phyloP scores from a whole-genome alignment of 2,329 filamentous ascomycete genomes.

The Harringtonia aguacate region DNA sequence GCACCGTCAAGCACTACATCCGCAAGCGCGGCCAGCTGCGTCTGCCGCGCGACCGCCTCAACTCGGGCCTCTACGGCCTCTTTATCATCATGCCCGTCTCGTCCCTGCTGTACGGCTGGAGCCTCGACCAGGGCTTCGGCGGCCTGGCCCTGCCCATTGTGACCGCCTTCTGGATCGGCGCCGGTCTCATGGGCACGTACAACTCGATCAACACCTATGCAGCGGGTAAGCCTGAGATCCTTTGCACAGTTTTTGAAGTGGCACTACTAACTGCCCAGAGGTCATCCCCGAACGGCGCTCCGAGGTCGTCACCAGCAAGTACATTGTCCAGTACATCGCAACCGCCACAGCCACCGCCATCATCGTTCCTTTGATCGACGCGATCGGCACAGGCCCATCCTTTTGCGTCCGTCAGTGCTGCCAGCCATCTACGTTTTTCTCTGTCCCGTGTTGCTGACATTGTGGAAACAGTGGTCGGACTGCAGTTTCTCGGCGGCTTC shows the following conservation, averaged over 20 bases:
- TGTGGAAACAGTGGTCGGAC: neutral
- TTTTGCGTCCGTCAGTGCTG: conserved; percentile 6
- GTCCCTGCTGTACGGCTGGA: conserved; percentile 53
- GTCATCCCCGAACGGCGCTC: conserved; percentile 5
- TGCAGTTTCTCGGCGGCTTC: neutral
- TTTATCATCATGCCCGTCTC: conserved; percentile 50
- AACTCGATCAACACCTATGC: conserved; percentile 59
- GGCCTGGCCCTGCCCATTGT: conserved; percentile 54
- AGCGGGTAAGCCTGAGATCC: conserved; percentile 1
- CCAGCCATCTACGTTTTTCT: neutral
- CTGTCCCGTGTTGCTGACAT: too few relatives aligned
- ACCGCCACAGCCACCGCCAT: conserved; percentile 5
- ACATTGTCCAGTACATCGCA: conserved; percentile 10
- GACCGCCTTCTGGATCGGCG: conserved; percentile 63
- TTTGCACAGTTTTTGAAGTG: neutral
- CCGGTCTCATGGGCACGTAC: conserved; percentile 67
- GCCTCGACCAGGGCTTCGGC: conserved; percentile 35
- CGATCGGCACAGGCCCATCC: conserved; percentile 8
- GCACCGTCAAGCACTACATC: conserved; percentile 55
- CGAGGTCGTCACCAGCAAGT: conserved; percentile 11
- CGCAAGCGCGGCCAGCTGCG: conserved; percentile 44
- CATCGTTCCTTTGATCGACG: conserved; percentile 6
- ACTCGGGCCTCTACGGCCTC: conserved; percentile 46
- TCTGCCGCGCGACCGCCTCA: conserved; percentile 58
- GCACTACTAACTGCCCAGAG: conserved; percentile 4